Conservation (phyloP, 768 basidiomycete species). For the Lactarius hengduanensis region DNA sequence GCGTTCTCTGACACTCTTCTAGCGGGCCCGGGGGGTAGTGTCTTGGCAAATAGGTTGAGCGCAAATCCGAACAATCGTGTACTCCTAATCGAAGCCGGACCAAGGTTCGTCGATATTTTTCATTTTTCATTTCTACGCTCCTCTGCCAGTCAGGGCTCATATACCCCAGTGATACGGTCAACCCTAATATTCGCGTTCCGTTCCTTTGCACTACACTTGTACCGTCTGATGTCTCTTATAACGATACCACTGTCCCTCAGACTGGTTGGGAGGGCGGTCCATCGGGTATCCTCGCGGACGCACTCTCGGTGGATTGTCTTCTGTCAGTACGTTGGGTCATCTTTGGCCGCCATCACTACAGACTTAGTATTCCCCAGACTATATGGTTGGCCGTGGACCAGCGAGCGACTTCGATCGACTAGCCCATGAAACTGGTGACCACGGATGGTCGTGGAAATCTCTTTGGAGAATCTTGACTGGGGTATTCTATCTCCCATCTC, state of each 20-base stretch:
- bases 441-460: conserved; percentile 29
- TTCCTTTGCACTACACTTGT: no score
- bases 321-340: conserved; percentile 24
- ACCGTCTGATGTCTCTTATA: not conserved
- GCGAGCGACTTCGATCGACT: conserved; percentile 28
- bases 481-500: not conserved
- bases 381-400: conserved; percentile 24
- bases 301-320: conserved; percentile 27
- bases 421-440: conserved; percentile 24
- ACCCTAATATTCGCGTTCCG: no score
- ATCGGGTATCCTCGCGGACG: conserved; percentile 28
- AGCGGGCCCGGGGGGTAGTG: no score
- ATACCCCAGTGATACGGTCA: no score
- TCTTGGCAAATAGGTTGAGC: no score
- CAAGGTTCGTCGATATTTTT: no score
- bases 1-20: no score
- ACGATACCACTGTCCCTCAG: conserved; percentile 29
- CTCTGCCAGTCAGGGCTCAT: no score
- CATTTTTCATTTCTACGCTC: no score
- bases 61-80: no score
- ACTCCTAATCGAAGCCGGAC: no score
- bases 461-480: conserved; percentile 14
- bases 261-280: conserved; percentile 14
- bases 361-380: conserved; percentile 7
- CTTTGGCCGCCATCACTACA: not conserved